Percentiles rank a stretch among this genome's conserved stretches.
These are phyloP conservation scores for Pleurotus citrinopileatus DNA, from an alignment of 768 basidiomycete genomes.

Conservation along the genomic window DNA sequence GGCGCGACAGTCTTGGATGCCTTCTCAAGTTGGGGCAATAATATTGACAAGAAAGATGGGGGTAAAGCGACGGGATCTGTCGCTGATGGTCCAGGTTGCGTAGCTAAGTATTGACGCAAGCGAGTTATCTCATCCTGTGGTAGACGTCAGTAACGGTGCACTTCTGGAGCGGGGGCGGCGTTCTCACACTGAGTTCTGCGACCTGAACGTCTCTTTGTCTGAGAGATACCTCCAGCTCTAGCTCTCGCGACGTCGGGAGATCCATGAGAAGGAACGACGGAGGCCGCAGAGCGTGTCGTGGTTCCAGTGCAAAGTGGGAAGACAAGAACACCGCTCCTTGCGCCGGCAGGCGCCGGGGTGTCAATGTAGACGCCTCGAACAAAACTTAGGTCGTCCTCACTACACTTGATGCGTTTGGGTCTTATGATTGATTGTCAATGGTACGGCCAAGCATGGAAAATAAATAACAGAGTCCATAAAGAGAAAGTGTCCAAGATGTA, in stretches of 20 bases:
- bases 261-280: slow-evolving; percentile 43
- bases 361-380: background rate
- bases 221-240: slow-evolving; percentile 79
- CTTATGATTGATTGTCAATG: background rate
- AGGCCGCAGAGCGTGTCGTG: slow-evolving; percentile 5
- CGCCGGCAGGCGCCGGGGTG: slow-evolving; percentile 4
- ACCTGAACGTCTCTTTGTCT: slow-evolving; percentile 73
- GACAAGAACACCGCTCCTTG: background rate
- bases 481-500: too few species aligned
- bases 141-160: slow-evolving; percentile 17
- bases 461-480: too few species aligned
- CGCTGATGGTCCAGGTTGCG: slow-evolving; percentile 56
- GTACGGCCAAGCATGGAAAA: background rate
- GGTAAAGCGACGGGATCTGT: slow-evolving; percentile 70
- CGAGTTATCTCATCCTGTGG: slow-evolving; percentile 70
- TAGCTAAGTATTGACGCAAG: slow-evolving; percentile 61
- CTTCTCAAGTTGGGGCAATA: slow-evolving; percentile 64
- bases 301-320: background rate
- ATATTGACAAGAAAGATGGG: slow-evolving; percentile 62
- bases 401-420: too few species aligned
- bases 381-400: too few species aligned
- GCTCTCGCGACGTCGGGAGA: slow-evolving; percentile 70
- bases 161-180: slow-evolving; percentile 3
- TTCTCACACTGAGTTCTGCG: slow-evolving; percentile 66
- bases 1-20: slow-evolving; percentile 26